Base-by-base conservation (phyloP, 2,329 filamentous ascomycete species). In the Paradendryphiella salina region DNA sequence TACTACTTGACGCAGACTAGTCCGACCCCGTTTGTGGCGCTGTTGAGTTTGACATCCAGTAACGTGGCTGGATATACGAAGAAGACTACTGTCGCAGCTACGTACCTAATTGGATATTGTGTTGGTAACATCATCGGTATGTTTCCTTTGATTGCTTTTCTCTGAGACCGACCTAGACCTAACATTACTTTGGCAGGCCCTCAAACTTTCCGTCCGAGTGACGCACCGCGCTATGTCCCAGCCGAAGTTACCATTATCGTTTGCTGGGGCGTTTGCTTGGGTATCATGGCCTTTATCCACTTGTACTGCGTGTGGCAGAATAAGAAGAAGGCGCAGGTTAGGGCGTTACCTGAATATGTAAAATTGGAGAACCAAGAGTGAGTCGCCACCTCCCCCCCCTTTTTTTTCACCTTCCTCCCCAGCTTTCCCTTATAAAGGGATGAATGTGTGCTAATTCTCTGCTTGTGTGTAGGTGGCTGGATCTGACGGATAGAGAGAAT, bases 401-500 rank as follows among this genome's bases (percentile, higher is more conserved):
- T 10, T 38, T 11, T 10, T 6, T 38, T 17, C 11, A 32, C 17
- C 34, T 34, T 2, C 23, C 34, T 33, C 34, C 39, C 18, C 17
- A 34, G 56, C 43, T 41, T 32, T 44, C 17, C 26, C 28, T 13
- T n/a, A n/a, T n/a, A 10, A 10, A 26, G 7, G 5, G 7, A 26
- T 26, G 5, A 4, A 11, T 13, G 10, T 18, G 21, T 23, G 17
- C 43, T 43, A 39, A 51, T 14, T 2, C 7, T 33, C 9, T 13
- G 7, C 20, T n/a, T 21, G 1, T 5, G 7, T 41, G 15, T 21
- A 76, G 73, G 48, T 79, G 82, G 72, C 74, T 83, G 49, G 85
- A 88, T 65, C 69, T 88, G 56, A 88, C 85, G 3, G 85, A 88
- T 64, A 73, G 77, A 47, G 85, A 88, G 75, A 88, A 86, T 53